phyloP scores from a whole-genome alignment of 768 basidiomycete genomes.

The Leccinum incarnatum region DNA sequence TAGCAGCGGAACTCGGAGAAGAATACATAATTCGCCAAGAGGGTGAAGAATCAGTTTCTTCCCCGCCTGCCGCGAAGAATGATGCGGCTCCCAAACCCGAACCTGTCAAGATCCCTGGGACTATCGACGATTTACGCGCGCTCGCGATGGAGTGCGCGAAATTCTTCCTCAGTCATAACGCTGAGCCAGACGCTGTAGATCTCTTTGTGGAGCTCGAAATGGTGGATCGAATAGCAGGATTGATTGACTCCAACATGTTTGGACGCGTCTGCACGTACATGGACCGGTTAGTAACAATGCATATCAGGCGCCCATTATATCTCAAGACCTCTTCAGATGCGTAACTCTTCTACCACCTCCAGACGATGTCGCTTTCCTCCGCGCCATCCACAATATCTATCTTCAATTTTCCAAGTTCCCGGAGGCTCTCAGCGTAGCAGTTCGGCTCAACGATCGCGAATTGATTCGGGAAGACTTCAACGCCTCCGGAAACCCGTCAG shows the following conservation, averaged over 20 bases:
- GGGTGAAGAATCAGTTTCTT: slow-evolving; percentile 36
- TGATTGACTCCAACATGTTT: slow-evolving; percentile 88
- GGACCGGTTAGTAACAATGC: slow-evolving; percentile 62
- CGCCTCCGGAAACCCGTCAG: slow-evolving; percentile 84
- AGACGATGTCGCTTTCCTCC: slow-evolving; percentile 87
- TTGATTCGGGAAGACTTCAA: slow-evolving; percentile 87
- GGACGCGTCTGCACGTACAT: slow-evolving; percentile 93
- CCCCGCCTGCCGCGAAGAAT: slow-evolving; percentile 25
- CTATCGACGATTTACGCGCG: slow-evolving; percentile 68
- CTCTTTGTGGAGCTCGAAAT: slow-evolving; percentile 91
- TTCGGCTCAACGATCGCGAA: slow-evolving; percentile 76
- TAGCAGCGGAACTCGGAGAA: slow-evolving; percentile 94
- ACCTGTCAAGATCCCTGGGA: slow-evolving; percentile 41
- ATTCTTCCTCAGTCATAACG: slow-evolving; percentile 91
- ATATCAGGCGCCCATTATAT: not conserved
- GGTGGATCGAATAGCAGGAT: slow-evolving; percentile 67
- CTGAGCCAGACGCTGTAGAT: slow-evolving; percentile 98
- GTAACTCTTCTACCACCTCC: slow-evolving; percentile 89
- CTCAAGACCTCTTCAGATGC: slow-evolving; percentile 47
- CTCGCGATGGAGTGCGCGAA: slow-evolving; percentile 83
- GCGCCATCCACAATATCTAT: slow-evolving; percentile 87
- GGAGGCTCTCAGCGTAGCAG: slow-evolving; percentile 83
- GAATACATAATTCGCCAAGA: slow-evolving; percentile 78
- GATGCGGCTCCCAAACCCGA: slow-evolving; percentile 32
- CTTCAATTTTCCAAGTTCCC: slow-evolving; percentile 84